Percentiles rank a stretch among this genome's conserved stretches.
Evolutionary conservation across 768 basidiomycete genomes (phyloP).

Genomic region (Xerocomellus amylosporus): DNA sequence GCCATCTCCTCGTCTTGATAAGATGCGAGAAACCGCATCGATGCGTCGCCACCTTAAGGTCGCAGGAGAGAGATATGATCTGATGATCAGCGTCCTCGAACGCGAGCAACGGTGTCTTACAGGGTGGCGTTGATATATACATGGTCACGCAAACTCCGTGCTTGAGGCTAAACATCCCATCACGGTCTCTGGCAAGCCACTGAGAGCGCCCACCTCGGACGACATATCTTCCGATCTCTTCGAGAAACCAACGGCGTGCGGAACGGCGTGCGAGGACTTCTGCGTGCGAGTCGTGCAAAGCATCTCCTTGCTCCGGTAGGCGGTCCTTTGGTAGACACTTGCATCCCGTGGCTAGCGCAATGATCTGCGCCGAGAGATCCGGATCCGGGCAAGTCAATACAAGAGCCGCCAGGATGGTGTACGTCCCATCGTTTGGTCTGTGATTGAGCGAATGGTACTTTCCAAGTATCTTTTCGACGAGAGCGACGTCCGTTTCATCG

Average conservation of each 20-base stretch:
- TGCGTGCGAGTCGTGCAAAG: slow-evolving; percentile 87
- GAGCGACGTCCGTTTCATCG: slow-evolving; percentile 15
- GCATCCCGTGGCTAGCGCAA: slow-evolving; percentile 78
- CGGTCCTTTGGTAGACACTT: slow-evolving; percentile 73
- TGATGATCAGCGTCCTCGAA: slow-evolving; percentile 38
- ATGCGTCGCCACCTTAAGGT: slow-evolving; percentile 87
- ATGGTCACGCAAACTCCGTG: slow-evolving; percentile 53
- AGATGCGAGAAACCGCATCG: slow-evolving; percentile 71
- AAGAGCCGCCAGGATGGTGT: slow-evolving; percentile 59
- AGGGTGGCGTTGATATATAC: slow-evolving; percentile 74
- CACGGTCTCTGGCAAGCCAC: slow-evolving; percentile 44
- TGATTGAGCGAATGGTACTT: slow-evolving; percentile 47
- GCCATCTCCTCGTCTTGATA: slow-evolving; percentile 77
- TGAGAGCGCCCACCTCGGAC: slow-evolving; percentile 36
- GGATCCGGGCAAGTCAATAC: slow-evolving; percentile 43
- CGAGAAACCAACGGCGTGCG: slow-evolving; percentile 73
- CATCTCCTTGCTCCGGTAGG: slow-evolving; percentile 68
- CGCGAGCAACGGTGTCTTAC: slow-evolving; percentile 43
- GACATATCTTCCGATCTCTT: slow-evolving; percentile 48
- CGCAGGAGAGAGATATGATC: not conserved
- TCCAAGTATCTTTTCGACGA: slow-evolving; percentile 40
- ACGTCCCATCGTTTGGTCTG: slow-evolving; percentile 53
- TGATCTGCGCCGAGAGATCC: slow-evolving; percentile 41
- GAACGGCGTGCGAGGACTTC: slow-evolving; percentile 87
- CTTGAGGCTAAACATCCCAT: slow-evolving; percentile 46